Percentiles rank a stretch among this genome's conserved stretches.
These are phyloP conservation scores for Zygosaccharomyces gambellarensis DNA, from an alignment of 805 yeast genomes.

Conservation along the genomic window DNA sequence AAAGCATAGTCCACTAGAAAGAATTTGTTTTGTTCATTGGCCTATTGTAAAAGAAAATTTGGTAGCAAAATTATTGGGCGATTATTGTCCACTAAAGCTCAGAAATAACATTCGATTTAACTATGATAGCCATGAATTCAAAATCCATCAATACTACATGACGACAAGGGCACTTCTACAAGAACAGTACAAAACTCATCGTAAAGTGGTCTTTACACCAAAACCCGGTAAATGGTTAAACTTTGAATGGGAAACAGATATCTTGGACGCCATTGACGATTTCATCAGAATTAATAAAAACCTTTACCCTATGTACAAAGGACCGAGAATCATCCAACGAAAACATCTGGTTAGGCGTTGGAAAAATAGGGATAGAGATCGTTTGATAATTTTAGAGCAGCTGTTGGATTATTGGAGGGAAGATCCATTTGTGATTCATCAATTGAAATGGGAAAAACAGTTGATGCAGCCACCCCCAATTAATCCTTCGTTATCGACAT, in stretches of 20 bases:
- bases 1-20: neutral
- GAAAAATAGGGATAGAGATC: slow-evolving; percentile 8
- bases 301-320: slow-evolving; percentile 9
- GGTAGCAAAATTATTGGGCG: slow-evolving; percentile 6
- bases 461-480: neutral
- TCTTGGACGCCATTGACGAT: slow-evolving; percentile 8
- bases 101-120: slow-evolving; percentile 9
- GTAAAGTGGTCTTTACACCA: slow-evolving; percentile 1
- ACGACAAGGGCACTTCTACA: slow-evolving; percentile 7
- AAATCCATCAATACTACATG: slow-evolving; percentile 3
- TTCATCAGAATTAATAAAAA: slow-evolving; percentile 8
- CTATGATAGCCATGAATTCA: slow-evolving; percentile 9
- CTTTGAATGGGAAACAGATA: slow-evolving; percentile 10
- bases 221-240: slow-evolving; percentile 5
- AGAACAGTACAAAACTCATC: slow-evolving; percentile 5
- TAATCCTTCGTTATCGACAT: neutral
- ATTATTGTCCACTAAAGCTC: slow-evolving; percentile 11
- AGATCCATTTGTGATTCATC: slow-evolving; percentile 2
- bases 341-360: slow-evolving; percentile 10
- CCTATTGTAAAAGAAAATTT: slow-evolving; percentile 6
- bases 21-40: slow-evolving; percentile 9
- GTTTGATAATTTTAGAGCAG: slow-evolving; percentile 7
- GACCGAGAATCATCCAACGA: slow-evolving; percentile 9
- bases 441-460: slow-evolving; percentile 2
- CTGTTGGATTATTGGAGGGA: slow-evolving; percentile 9